phyloP scores from a whole-genome alignment of 2,329 filamentous ascomycete genomes.

The Sarocladium oryzae region DNA sequence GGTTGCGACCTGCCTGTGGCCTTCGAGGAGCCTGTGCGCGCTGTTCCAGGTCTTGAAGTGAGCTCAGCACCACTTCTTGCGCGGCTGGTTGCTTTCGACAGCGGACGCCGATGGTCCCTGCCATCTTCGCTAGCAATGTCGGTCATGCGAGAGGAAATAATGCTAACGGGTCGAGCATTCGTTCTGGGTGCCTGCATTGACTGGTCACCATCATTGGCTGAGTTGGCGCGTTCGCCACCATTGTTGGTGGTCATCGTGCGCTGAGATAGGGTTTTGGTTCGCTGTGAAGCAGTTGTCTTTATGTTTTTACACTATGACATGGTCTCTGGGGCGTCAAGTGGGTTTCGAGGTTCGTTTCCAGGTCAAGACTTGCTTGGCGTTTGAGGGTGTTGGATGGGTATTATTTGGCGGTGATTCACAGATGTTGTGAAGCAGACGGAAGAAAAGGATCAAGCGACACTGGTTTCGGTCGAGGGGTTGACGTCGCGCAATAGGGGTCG shows the following conservation, averaged over 20 bases:
- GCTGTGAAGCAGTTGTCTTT: constrained; percentile 3
- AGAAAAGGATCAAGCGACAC: no score
- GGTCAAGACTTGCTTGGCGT: not conserved
- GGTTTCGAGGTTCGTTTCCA: not conserved
- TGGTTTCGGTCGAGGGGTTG: not conserved
- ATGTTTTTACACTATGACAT: no score
- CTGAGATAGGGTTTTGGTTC: not conserved
- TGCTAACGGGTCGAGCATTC: constrained; percentile 49
- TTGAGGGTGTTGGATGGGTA: not conserved
- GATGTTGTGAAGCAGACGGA: no score
- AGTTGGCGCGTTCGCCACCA: constrained; percentile 19
- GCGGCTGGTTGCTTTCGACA: constrained; percentile 18
- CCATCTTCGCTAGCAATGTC: constrained; percentile 55
- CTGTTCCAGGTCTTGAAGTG: constrained; percentile 47
- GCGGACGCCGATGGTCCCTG: constrained; percentile 22
- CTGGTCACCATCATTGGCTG: constrained; percentile 30
- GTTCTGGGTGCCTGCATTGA: constrained; percentile 33
- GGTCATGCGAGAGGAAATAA: constrained; percentile 68
- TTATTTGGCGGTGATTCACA: not conserved
- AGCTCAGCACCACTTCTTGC: constrained; percentile 32
- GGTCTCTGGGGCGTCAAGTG: not conserved
- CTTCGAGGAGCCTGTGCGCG: constrained; percentile 38
- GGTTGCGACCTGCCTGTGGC: constrained; percentile 5
- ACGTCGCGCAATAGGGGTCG: not conserved
- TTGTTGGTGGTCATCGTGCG: constrained; percentile 4